phyloP scores from a whole-genome alignment of 345 rosid species.

The Hypericum androsaemum region DNA sequence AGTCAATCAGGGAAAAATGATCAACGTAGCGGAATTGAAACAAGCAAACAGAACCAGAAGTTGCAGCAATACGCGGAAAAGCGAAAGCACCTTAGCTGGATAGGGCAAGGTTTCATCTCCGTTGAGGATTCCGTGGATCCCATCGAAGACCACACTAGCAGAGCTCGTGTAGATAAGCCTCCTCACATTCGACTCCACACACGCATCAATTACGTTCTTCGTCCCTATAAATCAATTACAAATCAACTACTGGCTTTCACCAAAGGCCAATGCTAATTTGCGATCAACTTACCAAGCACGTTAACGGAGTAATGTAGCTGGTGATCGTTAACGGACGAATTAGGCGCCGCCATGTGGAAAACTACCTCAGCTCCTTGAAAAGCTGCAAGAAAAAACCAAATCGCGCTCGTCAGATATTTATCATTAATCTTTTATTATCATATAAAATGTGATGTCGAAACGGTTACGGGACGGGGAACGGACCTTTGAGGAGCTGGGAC shows the following conservation, averaged over 20 bases:
- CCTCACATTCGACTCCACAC: conserved; percentile 62
- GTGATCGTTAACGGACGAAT: conserved; percentile 69
- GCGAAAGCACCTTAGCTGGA: conserved; percentile 41
- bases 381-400: conserved; percentile 26
- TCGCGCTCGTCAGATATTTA: background rate
- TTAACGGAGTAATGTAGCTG: conserved; percentile 86
- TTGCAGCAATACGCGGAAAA: too few relatives aligned
- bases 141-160: conserved; percentile 89
- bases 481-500: conserved; percentile 67
- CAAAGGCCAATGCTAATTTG: background rate
- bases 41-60: too few relatives aligned
- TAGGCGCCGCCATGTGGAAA: conserved; percentile 96
- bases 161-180: conserved; percentile 92
- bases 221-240: conserved; percentile 35
- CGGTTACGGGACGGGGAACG: background rate
- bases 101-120: conserved; percentile 69
- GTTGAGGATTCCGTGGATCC: conserved; percentile 47
- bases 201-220: conserved; percentile 72
- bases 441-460: background rate
- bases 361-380: conserved; percentile 71
- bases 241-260: background rate
- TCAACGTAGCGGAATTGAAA: background rate
- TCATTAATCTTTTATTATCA: background rate
- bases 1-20: background rate
- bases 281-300: conserved; percentile 46